These are phyloP conservation scores for Hypoxylon rubiginosum DNA, from an alignment of 2,329 filamentous ascomycete species.

Conservation along the genomic window DNA sequence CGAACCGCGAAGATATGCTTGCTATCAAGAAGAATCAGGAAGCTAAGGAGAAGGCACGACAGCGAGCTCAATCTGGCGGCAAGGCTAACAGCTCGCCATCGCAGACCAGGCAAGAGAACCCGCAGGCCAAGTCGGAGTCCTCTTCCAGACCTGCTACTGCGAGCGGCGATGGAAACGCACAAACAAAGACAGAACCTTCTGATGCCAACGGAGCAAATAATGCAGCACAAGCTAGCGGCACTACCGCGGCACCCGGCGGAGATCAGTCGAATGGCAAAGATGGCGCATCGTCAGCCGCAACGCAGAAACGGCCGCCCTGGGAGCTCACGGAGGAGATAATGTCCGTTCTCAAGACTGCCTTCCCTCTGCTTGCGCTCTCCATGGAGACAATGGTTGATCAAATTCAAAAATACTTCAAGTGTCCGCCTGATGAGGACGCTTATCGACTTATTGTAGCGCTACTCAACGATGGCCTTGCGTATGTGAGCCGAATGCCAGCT, in stretches of 20 bases:
- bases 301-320: constrained; percentile 86
- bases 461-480: constrained; percentile 93
- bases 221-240: constrained; percentile 41
- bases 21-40: constrained; percentile 91
- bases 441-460: constrained; percentile 97
- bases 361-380: constrained; percentile 92
- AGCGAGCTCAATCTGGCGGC: constrained; percentile 60
- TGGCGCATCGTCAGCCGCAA: constrained; percentile 49
- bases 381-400: constrained; percentile 99
- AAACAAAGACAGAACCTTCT: constrained; percentile 61
- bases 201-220: constrained; percentile 51
- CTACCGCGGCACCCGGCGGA: constrained; percentile 42
- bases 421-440: constrained; percentile 96
- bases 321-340: constrained; percentile 97
- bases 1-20: constrained; percentile 92
- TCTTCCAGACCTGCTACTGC: constrained; percentile 65
- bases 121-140: constrained; percentile 57
- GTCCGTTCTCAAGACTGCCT: constrained; percentile 94
- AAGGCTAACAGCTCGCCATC: constrained; percentile 64
- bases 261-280: constrained; percentile 47
- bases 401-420: constrained; percentile 99
- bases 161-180: constrained; percentile 59
- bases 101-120: constrained; percentile 66
- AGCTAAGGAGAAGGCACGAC: constrained; percentile 74
- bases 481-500: constrained; percentile 87